A percentile compares a stretch with the other conserved stretches of the same genome.
phyloP scores from a whole-genome alignment of 495 filamentous ascomycete species.

The Elaphomyces granulatus region DNA sequence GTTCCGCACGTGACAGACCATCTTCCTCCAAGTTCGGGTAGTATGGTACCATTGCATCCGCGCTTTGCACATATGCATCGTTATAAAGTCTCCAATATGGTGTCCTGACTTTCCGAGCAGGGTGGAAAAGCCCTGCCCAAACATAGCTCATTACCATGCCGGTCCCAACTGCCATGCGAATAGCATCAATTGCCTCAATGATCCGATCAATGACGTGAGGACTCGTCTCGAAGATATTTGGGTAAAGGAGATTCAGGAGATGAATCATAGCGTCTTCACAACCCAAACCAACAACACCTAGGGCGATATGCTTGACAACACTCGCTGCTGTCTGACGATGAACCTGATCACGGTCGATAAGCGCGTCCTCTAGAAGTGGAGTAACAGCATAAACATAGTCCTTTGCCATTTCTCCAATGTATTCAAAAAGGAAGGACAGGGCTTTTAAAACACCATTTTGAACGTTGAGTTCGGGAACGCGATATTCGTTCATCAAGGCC shows the following conservation, averaged over 20 bases:
- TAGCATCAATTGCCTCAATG: constrained; percentile 92
- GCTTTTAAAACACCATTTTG: constrained; percentile 98
- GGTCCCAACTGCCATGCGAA: constrained; percentile 83
- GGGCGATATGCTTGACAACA: constrained; percentile 93
- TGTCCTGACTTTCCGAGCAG: constrained; percentile 78
- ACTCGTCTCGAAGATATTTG: constrained; percentile 95
- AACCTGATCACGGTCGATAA: constrained; percentile 96
- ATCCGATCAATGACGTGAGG: constrained; percentile 98
- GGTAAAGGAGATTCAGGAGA: constrained; percentile 87
- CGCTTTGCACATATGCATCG: constrained; percentile 86
- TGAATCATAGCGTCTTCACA: constrained; percentile 98
- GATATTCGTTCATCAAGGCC: constrained; percentile 98
- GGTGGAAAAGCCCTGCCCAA: constrained; percentile 95
- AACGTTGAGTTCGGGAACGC: constrained; percentile 95
- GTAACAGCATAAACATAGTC: constrained; percentile 98
- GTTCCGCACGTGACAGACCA: constrained; percentile 55
- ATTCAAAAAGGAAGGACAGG: constrained; percentile 94
- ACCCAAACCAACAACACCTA: constrained; percentile 92
- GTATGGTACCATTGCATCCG: constrained; percentile 91
- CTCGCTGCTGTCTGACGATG: constrained; percentile 93
- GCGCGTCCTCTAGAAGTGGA: constrained; percentile 91
- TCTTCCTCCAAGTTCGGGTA: constrained; percentile 77
- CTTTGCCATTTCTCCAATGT: constrained; percentile 99
- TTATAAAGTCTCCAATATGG: constrained; percentile 97
- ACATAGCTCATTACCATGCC: constrained; percentile 92